Evolutionary conservation across 495 filamentous ascomycete species (phyloP).

Genomic region (Neurospora sublineolata): DNA sequence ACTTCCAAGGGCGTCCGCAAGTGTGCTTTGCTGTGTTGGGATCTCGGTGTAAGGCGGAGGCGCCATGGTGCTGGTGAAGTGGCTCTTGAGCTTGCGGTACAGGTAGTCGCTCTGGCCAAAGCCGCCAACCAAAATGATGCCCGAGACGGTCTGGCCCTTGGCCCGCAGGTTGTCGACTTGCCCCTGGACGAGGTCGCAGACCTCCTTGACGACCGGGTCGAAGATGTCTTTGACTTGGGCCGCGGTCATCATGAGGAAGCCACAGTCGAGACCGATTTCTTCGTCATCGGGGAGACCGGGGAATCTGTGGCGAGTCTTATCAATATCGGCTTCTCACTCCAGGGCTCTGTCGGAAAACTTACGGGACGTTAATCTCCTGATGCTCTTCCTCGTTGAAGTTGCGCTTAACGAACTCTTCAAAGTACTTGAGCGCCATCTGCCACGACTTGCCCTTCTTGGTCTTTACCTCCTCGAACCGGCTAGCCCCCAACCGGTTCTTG

Average conservation of each 20-base stretch:
- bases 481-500: slow-evolving; percentile 42
- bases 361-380: slow-evolving; percentile 56
- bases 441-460: slow-evolving; percentile 48
- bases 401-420: slow-evolving; percentile 56
- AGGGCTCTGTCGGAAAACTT: slow-evolving; percentile 7
- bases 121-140: slow-evolving; percentile 58
- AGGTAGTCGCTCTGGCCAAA: slow-evolving; percentile 61
- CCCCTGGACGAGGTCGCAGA: slow-evolving; percentile 47
- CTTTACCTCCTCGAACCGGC: slow-evolving; percentile 50
- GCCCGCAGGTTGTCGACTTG: slow-evolving; percentile 48
- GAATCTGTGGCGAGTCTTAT: slow-evolving; percentile 30
- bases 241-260: slow-evolving; percentile 51
- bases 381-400: slow-evolving; percentile 68
- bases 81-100: slow-evolving; percentile 50
- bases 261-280: slow-evolving; percentile 47
- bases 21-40: slow-evolving; percentile 37
- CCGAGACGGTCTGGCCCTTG: slow-evolving; percentile 53
- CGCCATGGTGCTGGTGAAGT: slow-evolving; percentile 48
- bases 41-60: slow-evolving; percentile 46
- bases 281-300: slow-evolving; percentile 61
- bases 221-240: slow-evolving; percentile 52
- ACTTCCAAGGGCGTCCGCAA: neutral
- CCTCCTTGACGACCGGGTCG: slow-evolving; percentile 52
- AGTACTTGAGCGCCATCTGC: slow-evolving; percentile 63
- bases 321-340: neutral